Evolutionary conservation across 1,284 basidiomycete species (phyloP).

Genomic region (Cutaneotrichosporon cavernicola): DNA sequence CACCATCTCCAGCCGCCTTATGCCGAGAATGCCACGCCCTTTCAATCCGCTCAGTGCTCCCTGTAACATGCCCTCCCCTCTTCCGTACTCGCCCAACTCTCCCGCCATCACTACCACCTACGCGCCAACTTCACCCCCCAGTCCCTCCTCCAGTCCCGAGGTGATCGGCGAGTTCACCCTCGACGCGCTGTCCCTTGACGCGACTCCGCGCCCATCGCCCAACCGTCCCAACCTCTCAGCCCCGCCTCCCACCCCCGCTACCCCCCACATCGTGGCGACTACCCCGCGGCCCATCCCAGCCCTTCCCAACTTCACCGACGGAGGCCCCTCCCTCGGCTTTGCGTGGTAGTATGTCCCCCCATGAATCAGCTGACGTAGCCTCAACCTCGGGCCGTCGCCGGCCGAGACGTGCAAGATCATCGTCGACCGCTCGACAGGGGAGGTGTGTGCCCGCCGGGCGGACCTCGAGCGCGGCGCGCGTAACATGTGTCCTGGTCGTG

Average conservation of each 20-base stretch:
- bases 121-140: too few species aligned
- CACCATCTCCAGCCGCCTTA: too few species aligned
- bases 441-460: not conserved
- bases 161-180: too few species aligned
- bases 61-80: too few species aligned
- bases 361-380: not conserved
- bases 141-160: too few species aligned
- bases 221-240: not conserved
- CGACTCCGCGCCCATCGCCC: not conserved
- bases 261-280: too few species aligned
- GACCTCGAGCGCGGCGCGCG: not conserved
- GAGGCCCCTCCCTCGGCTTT: not conserved
- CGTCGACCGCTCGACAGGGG: not conserved
- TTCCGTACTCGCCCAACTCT: too few species aligned
- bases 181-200: too few species aligned
- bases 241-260: not conserved
- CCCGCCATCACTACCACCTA: too few species aligned
- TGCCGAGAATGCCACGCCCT: too few species aligned
- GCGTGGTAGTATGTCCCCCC: not conserved
- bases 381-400: slow-evolving; percentile 1
- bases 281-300: not conserved
- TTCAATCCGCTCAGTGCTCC: too few species aligned
- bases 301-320: not conserved
- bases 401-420: slow-evolving; percentile 12
- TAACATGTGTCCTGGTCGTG: slow-evolving; percentile 17